Conservation (phyloP, 768 basidiomycete genomes). For the Russula virescens region DNA sequence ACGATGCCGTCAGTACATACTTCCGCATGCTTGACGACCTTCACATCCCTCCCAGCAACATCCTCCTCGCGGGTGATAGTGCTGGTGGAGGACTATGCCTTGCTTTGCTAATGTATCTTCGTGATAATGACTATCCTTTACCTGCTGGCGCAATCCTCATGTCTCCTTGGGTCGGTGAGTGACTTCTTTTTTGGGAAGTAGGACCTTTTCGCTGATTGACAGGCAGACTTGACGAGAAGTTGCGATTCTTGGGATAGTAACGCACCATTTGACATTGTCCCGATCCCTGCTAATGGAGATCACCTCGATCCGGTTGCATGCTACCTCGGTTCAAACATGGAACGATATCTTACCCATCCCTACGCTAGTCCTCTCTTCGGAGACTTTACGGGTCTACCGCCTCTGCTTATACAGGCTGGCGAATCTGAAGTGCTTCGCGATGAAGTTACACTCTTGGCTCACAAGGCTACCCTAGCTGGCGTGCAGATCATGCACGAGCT, state of each 20-base stretch:
- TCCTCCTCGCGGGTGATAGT: slow-evolving; percentile 85
- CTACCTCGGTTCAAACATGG: slow-evolving; percentile 78
- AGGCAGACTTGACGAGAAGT: slow-evolving; percentile 85
- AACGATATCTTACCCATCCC: slow-evolving; percentile 87
- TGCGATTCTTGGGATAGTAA: slow-evolving; percentile 98
- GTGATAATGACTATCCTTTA: slow-evolving; percentile 82
- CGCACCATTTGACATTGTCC: slow-evolving; percentile 77
- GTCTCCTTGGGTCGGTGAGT: slow-evolving; percentile 93
- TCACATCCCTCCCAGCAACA: slow-evolving; percentile 85
- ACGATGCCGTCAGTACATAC: slow-evolving; percentile 84
- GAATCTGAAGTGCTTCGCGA: slow-evolving; percentile 95
- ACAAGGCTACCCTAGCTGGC: slow-evolving; percentile 85
- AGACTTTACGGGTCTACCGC: slow-evolving; percentile 78
- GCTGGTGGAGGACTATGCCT: slow-evolving; percentile 88
- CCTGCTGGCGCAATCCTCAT: slow-evolving; percentile 85
- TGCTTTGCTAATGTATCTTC: slow-evolving; percentile 85
- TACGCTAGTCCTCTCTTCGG: slow-evolving; percentile 96
- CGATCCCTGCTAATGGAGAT: slow-evolving; percentile 62
- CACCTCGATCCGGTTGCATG: slow-evolving; percentile 93
- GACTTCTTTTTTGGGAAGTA: not conserved
- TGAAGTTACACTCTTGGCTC: slow-evolving; percentile 84
- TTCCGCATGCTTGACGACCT: slow-evolving; percentile 83
- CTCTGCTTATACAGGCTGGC: slow-evolving; percentile 85
- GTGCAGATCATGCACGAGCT: slow-evolving; percentile 83
- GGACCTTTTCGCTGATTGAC: slow-evolving; percentile 4